Conservation (phyloP, 805 yeast species). For the Cephaloascus fragrans region DNA sequence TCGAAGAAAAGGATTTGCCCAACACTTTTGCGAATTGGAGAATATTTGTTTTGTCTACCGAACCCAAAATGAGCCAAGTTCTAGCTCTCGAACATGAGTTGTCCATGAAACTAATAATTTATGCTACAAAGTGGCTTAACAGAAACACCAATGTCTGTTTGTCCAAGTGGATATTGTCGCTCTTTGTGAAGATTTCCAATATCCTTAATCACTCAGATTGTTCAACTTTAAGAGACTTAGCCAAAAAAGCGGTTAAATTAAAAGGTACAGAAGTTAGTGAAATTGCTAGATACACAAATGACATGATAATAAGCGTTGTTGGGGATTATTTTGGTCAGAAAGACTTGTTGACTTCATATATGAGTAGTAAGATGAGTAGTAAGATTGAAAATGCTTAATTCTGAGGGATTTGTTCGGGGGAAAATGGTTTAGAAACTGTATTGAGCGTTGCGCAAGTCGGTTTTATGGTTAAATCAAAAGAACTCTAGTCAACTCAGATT, state of each 20-base stretch:
- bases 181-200: constrained; percentile 7
- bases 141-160: constrained; percentile 5
- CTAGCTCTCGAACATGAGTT: constrained; percentile 10
- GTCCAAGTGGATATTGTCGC: constrained; percentile 7
- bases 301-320: constrained; percentile 5
- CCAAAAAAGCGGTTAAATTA: constrained; percentile 5
- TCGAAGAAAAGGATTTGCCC: constrained; percentile 5
- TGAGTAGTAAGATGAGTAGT: too few relatives aligned
- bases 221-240: constrained; percentile 10
- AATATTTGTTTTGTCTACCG: constrained; percentile 6
- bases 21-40: constrained; percentile 13
- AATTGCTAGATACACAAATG: constrained; percentile 3
- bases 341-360: constrained; percentile 9
- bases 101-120: constrained; percentile 8
- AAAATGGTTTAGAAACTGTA: too few relatives aligned
- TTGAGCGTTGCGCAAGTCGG: too few relatives aligned
- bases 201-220: constrained; percentile 8
- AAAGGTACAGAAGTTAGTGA: constrained; percentile 3
- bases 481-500: too few relatives aligned
- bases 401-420: too few relatives aligned
- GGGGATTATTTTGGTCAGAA: constrained; percentile 7
- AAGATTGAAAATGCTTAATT: too few relatives aligned
- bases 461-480: too few relatives aligned
- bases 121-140: constrained; percentile 11
- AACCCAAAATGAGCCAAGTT: constrained; percentile 6